A percentile compares a stretch with the other conserved stretches of the same genome.
phyloP scores from a whole-genome alignment of 2,329 filamentous ascomycete genomes.

The Paecilomyces niveus region DNA sequence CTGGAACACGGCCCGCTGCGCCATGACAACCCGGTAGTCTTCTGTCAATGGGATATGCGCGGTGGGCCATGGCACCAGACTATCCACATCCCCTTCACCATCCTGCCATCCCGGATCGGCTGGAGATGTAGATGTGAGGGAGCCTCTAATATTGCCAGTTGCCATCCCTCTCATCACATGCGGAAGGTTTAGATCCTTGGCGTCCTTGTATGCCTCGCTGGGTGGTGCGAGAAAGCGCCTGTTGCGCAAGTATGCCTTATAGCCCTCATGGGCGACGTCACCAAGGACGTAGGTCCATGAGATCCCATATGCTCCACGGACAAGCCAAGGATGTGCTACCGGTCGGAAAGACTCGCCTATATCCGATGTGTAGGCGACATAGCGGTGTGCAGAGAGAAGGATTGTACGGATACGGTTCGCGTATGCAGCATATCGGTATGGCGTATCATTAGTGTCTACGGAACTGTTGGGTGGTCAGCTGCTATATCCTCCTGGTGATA shows the following conservation, averaged over 20 bases:
- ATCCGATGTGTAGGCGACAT: slow-evolving; percentile 94
- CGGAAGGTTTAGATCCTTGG: slow-evolving; percentile 23
- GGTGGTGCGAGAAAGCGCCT: slow-evolving; percentile 66
- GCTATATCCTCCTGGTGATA: slow-evolving; percentile 2
- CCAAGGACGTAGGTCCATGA: slow-evolving; percentile 90
- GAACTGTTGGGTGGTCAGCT: slow-evolving; percentile 42
- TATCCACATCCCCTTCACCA: slow-evolving; percentile 11
- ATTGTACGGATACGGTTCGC: slow-evolving; percentile 78
- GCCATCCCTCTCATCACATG: slow-evolving; percentile 29
- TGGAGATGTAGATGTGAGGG: slow-evolving; percentile 6
- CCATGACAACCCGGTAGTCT: slow-evolving; percentile 86
- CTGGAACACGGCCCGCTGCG: slow-evolving; percentile 85
- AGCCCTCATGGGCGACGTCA: slow-evolving; percentile 87
- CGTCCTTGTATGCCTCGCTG: slow-evolving; percentile 41
- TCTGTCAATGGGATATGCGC: slow-evolving; percentile 64
- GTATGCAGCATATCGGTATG: slow-evolving; percentile 87
- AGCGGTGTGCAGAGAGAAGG: slow-evolving; percentile 82
- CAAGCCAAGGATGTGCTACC: slow-evolving; percentile 75
- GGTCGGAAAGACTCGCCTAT: slow-evolving; percentile 95
- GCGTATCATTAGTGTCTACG: slow-evolving; percentile 74
- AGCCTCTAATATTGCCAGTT: slow-evolving; percentile 22
- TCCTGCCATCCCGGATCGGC: slow-evolving; percentile 5
- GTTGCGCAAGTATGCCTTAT: slow-evolving; percentile 88
- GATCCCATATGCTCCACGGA: slow-evolving; percentile 77
- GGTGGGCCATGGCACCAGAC: slow-evolving; percentile 30